A percentile compares a stretch with the other conserved stretches of the same genome.
These are phyloP conservation scores for Kodamaea kakaduensis DNA, from an alignment of 805 yeast species.

Conservation along the genomic window DNA sequence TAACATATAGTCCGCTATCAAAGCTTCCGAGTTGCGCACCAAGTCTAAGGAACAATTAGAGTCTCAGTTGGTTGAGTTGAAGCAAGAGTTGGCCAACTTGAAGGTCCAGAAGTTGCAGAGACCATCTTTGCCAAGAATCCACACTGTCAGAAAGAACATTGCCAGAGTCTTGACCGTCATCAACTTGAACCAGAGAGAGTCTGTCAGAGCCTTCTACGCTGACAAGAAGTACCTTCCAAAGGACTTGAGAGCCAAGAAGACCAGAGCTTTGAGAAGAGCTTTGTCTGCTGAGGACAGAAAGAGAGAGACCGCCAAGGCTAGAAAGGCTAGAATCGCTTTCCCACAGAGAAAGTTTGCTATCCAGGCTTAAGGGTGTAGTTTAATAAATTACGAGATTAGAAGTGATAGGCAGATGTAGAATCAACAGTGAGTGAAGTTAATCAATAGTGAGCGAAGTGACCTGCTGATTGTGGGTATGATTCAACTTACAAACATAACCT, in stretches of 20 bases:
- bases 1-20: constrained; percentile 70
- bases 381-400: too few species aligned
- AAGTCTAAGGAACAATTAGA: constrained; percentile 96
- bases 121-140: constrained; percentile 93
- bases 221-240: constrained; percentile 96
- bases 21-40: constrained; percentile 94
- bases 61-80: constrained; percentile 89
- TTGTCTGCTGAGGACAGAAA: constrained; percentile 83
- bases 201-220: constrained; percentile 90
- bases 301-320: constrained; percentile 80
- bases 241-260: constrained; percentile 98
- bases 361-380: constrained; percentile 90
- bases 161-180: constrained; percentile 97
- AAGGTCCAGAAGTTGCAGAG: constrained; percentile 93
- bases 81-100: constrained; percentile 93
- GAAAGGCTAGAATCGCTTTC: constrained; percentile 91
- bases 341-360: constrained; percentile 98
- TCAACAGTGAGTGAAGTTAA: too few species aligned
- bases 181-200: constrained; percentile 94
- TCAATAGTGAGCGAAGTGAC: too few species aligned
- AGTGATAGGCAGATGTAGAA: too few species aligned
- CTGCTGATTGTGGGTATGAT: too few species aligned
- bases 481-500: too few species aligned
- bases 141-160: constrained; percentile 96
- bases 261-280: constrained; percentile 99